phyloP scores from a whole-genome alignment of 768 basidiomycete species.

The Hemileccinum rubropunctum region DNA sequence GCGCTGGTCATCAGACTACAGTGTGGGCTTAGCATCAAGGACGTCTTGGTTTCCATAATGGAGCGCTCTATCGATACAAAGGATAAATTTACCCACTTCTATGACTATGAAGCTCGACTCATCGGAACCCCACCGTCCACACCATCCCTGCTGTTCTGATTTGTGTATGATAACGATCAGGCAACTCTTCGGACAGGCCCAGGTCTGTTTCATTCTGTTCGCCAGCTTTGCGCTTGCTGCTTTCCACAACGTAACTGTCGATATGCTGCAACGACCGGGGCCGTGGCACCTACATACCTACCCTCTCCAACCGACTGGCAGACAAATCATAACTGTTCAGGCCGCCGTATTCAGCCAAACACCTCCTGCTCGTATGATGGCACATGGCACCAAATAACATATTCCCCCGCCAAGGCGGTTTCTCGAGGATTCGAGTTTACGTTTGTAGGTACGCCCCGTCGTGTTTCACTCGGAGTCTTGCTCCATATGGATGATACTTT shows the following conservation, averaged over 20 bases:
- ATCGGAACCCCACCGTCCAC: neutral
- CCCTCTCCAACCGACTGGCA: slow-evolving; percentile 8
- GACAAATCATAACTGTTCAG: slow-evolving; percentile 1
- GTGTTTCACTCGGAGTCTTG: neutral
- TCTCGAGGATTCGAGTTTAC: slow-evolving; percentile 6
- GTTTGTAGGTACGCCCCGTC: slow-evolving; percentile 6
- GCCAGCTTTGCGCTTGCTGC: slow-evolving; percentile 1
- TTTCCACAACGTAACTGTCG: slow-evolving; percentile 17
- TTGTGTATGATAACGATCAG: slow-evolving; percentile 3
- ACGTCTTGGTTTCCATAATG: too few species aligned
- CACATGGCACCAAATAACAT: slow-evolving; percentile 21
- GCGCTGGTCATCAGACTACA: too few species aligned
- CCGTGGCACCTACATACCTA: slow-evolving; percentile 12
- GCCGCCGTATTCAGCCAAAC: neutral
- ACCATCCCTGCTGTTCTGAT: neutral
- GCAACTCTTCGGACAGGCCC: neutral
- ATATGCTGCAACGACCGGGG: slow-evolving; percentile 10
- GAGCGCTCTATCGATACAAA: too few species aligned
- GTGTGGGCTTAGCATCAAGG: too few species aligned
- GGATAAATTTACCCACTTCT: too few species aligned
- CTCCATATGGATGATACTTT: too few species aligned
- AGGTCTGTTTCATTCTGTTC: too few species aligned
- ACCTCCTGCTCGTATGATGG: slow-evolving; percentile 4
- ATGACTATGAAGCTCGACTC: too few species aligned
- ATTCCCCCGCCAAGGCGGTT: neutral